Conservation (phyloP, 352 stramenopile genomes). For the Phytophthora palmivora region DNA sequence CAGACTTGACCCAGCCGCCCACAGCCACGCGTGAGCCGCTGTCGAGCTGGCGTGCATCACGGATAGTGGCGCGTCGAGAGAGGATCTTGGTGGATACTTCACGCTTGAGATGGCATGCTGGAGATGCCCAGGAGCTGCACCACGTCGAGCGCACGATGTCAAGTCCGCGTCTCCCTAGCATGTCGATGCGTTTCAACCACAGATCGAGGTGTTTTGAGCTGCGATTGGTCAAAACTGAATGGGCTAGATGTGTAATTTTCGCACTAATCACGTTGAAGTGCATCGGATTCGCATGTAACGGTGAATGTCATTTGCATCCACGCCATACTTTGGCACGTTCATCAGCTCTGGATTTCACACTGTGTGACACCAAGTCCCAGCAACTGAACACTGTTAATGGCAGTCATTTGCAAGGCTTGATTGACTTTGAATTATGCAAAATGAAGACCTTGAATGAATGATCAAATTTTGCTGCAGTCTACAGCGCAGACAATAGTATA, state of each 20-base stretch:
- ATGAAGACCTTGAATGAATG: no score
- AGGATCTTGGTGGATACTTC: conserved; percentile 30
- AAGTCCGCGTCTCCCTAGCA: conserved; percentile 24
- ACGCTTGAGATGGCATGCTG: conserved; percentile 10
- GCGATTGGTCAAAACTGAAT: conserved; percentile 12
- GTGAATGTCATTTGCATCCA: conserved; percentile 4
- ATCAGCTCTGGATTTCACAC: background rate
- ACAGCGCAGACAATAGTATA: no score
- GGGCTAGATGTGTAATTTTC: conserved; percentile 1
- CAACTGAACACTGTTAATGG: no score
- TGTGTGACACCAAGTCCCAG: background rate
- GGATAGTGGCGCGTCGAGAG: conserved; percentile 49
- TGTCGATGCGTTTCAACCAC: conserved; percentile 30
- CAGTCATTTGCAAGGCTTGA: no score
- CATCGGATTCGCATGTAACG: conserved; percentile 9
- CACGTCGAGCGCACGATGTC: conserved; percentile 11
- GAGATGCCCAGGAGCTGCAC: conserved; percentile 16
- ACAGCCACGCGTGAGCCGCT: conserved; percentile 57
- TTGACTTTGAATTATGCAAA: no score
- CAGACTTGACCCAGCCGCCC: conserved; percentile 95
- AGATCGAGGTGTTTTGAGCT: conserved; percentile 5
- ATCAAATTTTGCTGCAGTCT: no score
- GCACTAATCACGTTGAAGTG: background rate
- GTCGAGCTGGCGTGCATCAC: conserved; percentile 43
- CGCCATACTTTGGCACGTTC: background rate